phyloP scores from a whole-genome alignment of 2,329 filamentous ascomycete genomes.

The Colletotrichum simmondsii region DNA sequence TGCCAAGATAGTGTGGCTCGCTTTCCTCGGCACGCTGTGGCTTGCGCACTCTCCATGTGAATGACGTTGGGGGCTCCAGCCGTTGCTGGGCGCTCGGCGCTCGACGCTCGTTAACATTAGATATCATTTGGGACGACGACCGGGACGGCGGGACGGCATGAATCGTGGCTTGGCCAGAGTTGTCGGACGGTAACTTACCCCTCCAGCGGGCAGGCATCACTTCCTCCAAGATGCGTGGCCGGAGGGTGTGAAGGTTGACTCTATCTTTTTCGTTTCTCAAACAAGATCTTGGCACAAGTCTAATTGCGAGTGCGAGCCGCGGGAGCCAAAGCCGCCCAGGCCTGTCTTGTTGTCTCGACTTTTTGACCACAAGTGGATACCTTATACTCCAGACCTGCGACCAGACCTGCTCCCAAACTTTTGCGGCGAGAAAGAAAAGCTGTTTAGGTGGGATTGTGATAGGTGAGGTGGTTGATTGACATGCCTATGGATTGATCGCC shows the following conservation, averaged over 20 bases:
- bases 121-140: not conserved
- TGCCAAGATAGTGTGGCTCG: constrained; percentile 14
- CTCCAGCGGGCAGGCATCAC: not conserved
- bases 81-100: not conserved
- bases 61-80: constrained; percentile 1
- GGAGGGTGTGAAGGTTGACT: not conserved
- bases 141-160: not conserved
- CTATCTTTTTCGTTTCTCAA: not conserved
- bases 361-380: not conserved
- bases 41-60: constrained; percentile 14
- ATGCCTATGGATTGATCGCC: too few relatives aligned
- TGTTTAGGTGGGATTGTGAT: too few relatives aligned
- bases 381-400: not conserved
- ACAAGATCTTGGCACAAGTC: not conserved
- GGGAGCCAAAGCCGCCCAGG: not conserved
- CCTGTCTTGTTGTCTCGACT: not conserved
- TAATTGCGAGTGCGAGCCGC: not conserved
- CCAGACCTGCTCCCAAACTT: not conserved
- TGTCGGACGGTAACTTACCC: not conserved
- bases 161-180: constrained; percentile 4
- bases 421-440: too few relatives aligned
- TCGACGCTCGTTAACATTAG: too few relatives aligned
- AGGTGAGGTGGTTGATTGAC: too few relatives aligned
- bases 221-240: too few relatives aligned
- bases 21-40: constrained; percentile 7